Evolutionary conservation across 2,329 filamentous ascomycete genomes (phyloP).

Genomic region (Xylaria sp.): DNA sequence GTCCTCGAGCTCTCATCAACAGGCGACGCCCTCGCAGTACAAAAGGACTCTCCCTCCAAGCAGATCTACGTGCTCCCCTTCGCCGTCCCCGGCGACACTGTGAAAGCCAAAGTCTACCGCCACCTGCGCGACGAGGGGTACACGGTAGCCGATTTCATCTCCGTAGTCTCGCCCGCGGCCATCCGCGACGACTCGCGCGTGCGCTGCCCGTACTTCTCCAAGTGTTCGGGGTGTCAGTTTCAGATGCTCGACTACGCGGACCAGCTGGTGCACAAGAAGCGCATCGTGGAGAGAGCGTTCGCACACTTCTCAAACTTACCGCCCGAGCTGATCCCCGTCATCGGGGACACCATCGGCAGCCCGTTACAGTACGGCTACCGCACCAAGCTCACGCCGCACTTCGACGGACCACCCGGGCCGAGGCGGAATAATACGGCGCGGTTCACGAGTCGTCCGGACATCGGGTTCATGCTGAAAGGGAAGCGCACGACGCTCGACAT

Average conservation of each 20-base stretch:
- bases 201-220: conserved; percentile 83
- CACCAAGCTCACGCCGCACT: conserved; percentile 96
- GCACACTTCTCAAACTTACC: conserved; percentile 86
- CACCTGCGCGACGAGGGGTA: conserved; percentile 71
- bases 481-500: conserved; percentile 83
- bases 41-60: conserved; percentile 57
- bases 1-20: conserved; percentile 85
- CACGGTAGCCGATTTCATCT: conserved; percentile 81
- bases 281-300: conserved; percentile 90
- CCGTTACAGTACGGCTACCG: conserved; percentile 92
- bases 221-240: conserved; percentile 92
- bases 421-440: conserved; percentile 55
- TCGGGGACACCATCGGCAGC: conserved; percentile 86
- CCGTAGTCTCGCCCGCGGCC: conserved; percentile 73
- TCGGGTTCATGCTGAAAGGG: conserved; percentile 93
- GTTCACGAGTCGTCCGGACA: conserved; percentile 72
- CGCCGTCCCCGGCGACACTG: conserved; percentile 80
- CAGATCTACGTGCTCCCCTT: conserved; percentile 88
- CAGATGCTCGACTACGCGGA: conserved; percentile 93
- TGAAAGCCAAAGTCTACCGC: conserved; percentile 78
- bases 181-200: conserved; percentile 79
- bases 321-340: conserved; percentile 73
- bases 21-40: conserved; percentile 84
- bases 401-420: conserved; percentile 72
- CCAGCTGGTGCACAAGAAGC: conserved; percentile 83